Evolutionary conservation across 345 rosid species (phyloP).

Genomic region (Conringia planisiliqua): DNA sequence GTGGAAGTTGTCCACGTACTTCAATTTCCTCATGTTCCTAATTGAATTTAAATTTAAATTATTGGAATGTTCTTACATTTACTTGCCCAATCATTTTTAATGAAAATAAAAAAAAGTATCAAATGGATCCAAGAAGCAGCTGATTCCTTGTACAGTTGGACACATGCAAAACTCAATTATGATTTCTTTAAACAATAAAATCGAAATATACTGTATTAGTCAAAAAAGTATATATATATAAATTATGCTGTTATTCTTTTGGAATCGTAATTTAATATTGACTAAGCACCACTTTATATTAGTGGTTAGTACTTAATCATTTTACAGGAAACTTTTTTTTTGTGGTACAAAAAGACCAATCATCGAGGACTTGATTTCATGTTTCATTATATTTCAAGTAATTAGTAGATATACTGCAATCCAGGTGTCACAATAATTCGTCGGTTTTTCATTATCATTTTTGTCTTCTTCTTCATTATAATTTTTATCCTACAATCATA

Average conservation of each 20-base stretch:
- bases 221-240: too few relatives aligned
- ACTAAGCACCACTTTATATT: neutral
- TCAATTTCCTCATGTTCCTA: slow-evolving; percentile 76
- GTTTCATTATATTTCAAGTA: neutral
- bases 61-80: neutral
- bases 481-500: neutral
- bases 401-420: neutral
- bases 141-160: neutral
- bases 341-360: neutral
- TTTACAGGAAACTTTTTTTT: neutral
- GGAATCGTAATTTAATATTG: neutral
- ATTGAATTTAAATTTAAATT: neutral
- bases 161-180: slow-evolving; percentile 1
- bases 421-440: neutral
- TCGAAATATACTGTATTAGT: too few relatives aligned
- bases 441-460: slow-evolving; percentile 12
- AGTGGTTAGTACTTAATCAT: neutral
- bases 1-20: slow-evolving; percentile 69
- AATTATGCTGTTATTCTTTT: neutral
- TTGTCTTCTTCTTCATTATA: neutral
- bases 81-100: neutral
- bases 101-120: neutral
- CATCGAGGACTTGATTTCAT: neutral
- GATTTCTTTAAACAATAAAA: too few relatives aligned
- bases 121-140: neutral